Evolutionary conservation across 345 rosid species (phyloP), one percentile per base, ranked within the genome.

Genomic region (Lenwebbia sp.): DNA sequence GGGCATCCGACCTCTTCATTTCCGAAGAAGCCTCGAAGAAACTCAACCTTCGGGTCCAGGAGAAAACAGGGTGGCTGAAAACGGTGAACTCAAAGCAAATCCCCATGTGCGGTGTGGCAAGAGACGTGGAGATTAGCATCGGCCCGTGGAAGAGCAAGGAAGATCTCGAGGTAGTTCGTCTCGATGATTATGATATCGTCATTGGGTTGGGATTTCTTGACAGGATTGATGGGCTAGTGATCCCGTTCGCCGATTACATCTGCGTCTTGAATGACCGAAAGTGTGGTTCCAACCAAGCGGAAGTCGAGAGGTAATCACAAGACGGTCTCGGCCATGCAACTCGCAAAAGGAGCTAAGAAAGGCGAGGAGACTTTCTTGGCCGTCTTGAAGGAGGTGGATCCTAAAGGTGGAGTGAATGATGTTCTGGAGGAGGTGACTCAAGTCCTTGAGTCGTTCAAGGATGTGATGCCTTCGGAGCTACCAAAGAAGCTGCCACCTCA

Each of bases 401-500:
- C 30, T 5, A 13, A 37, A 19, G 22, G 22, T 21, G 44, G 44
- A 0, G 14, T 0, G 21, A 17, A 1, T 5, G 37, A 2, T 2
- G 50, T 84, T 2, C 78, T 41, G 4, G 7, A 0, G 33, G 78
- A 84, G 37, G 78, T 58, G 12, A 13, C 5, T 11, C 13, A 23
- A 7, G 74, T 84, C 10, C 54, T 84, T 8, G 40, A 54, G 8
- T 57, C 25, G 5, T 82, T 82, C 85, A 6, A 55, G 33, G 86
- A 85, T 54, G 86, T 70, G 50, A 85, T 83, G 62, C 85, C 62
- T 12, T 22, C 21, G 7, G 25, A 83, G 65, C n/a, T 70, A 50
- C 74, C 87, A 13, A 30, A 44, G 47, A 51, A 65, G 10, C 30
- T 70, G 2, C 83, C 83, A 7, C 86, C 47, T 2, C 47, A 23